These are phyloP conservation scores for Dissophora ornata DNA, from an alignment of 192 early-diverging fungal genomes.

Conservation along the genomic window DNA sequence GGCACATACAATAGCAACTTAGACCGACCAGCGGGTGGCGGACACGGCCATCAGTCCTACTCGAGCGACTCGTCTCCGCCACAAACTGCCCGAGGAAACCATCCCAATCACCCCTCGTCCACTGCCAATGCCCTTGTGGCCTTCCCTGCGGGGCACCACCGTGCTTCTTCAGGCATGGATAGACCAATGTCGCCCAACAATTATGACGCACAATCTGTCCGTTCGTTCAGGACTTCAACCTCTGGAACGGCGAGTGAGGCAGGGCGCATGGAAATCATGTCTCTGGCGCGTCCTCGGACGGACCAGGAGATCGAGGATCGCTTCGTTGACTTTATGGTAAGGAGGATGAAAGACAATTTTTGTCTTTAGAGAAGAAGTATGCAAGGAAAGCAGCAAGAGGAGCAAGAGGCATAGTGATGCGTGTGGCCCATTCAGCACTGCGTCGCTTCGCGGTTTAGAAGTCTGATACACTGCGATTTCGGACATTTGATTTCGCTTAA, in stretches of 20 bases:
- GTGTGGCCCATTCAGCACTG: not conserved
- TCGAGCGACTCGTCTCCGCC: conserved; percentile 38
- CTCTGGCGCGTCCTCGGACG: conserved; percentile 37
- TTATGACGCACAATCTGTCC: conserved; percentile 39
- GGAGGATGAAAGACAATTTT: no score
- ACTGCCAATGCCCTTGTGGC: conserved; percentile 26
- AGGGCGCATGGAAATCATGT: conserved; percentile 26
- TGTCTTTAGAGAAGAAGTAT: no score
- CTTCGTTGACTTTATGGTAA: conserved; percentile 70
- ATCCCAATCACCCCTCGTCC: conserved; percentile 21
- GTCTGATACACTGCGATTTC: no score
- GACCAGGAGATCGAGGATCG: conserved; percentile 65
- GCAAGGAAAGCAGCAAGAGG: not conserved
- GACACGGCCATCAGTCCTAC: conserved; percentile 32
- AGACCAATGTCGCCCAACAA: conserved; percentile 46
- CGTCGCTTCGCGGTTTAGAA: no score
- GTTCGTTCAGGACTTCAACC: conserved; percentile 49
- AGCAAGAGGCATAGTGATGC: not conserved
- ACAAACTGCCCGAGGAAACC: conserved; percentile 13
- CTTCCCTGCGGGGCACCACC: conserved; percentile 40
- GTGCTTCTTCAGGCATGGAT: conserved; percentile 39
- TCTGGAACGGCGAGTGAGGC: conserved; percentile 46
- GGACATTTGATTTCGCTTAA: no score
- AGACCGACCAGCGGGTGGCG: not conserved
- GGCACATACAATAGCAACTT: conserved; percentile 12